Conservation (phyloP, 2,329 filamentous ascomycete genomes). For the Arthroderma sp. region DNA sequence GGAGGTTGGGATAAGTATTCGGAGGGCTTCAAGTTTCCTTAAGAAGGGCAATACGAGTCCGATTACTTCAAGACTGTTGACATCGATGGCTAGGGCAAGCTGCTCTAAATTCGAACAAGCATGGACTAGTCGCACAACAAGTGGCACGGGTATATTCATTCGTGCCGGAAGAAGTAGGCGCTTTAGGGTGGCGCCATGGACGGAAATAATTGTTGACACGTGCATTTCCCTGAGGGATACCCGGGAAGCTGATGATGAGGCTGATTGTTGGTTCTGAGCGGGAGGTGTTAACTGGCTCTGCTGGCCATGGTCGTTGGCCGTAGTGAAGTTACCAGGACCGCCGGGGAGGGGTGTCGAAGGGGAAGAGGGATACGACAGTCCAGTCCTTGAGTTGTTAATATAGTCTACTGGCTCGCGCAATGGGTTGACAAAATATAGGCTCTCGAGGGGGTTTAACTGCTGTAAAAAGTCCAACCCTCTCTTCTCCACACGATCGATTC, state of each 20-base stretch:
- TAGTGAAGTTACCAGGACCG: slow-evolving; percentile 12
- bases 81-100: slow-evolving; percentile 41
- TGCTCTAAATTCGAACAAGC: slow-evolving; percentile 48
- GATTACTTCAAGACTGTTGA: slow-evolving; percentile 30
- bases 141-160: slow-evolving; percentile 41
- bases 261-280: not conserved
- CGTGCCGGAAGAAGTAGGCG: slow-evolving; percentile 46
- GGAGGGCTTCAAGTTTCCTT: slow-evolving; percentile 29
- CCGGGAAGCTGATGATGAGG: slow-evolving; percentile 20
- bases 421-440: slow-evolving; percentile 41
- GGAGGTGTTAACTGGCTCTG: not conserved
- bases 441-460: slow-evolving; percentile 36
- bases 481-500: slow-evolving; percentile 39
- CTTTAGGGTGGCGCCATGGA: slow-evolving; percentile 41
- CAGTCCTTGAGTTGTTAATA: slow-evolving; percentile 21
- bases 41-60: slow-evolving; percentile 31
- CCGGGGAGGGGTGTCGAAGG: slow-evolving; percentile 8
- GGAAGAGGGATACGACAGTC: slow-evolving; percentile 8
- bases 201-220: slow-evolving; percentile 39
- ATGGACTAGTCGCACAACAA: slow-evolving; percentile 42
- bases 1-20: slow-evolving; percentile 29
- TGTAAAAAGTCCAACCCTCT: slow-evolving; percentile 35
- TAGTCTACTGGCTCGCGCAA: slow-evolving; percentile 21
- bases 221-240: slow-evolving; percentile 25
- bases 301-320: not conserved